A percentile compares a stretch with the other conserved stretches of the same genome.
These are phyloP conservation scores for Anthostomella pinea DNA, from an alignment of 2,329 filamentous ascomycete genomes.

Conservation along the genomic window DNA sequence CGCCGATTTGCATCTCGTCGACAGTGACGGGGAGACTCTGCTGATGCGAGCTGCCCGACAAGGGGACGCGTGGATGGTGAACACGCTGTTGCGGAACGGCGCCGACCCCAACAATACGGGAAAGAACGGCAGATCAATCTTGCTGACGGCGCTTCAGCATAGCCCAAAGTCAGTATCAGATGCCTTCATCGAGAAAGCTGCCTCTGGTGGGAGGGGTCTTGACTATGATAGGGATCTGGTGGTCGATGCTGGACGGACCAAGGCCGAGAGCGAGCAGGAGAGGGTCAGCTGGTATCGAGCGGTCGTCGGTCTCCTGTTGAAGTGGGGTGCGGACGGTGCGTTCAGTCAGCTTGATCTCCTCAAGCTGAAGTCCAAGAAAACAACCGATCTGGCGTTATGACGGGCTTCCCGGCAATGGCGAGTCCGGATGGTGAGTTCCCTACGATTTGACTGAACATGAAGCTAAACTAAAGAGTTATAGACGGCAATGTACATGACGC, in stretches of 20 bases:
- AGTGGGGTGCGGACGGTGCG: conserved; percentile 2
- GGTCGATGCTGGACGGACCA: background rate
- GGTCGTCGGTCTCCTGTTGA: background rate
- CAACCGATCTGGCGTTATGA: no score
- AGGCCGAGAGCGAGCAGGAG: background rate
- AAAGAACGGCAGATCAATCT: background rate
- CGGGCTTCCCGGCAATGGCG: no score
- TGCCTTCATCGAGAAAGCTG: background rate
- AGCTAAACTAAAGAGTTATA: no score
- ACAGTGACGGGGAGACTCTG: background rate
- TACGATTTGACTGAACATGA: no score
- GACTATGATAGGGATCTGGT: conserved; percentile 3
- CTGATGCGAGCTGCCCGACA: background rate
- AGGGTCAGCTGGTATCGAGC: background rate
- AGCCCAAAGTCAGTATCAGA: background rate
- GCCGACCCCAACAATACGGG: background rate
- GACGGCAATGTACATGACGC: no score
- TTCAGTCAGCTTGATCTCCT: conserved; percentile 1
- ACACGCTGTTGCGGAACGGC: background rate
- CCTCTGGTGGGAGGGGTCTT: background rate
- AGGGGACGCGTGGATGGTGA: background rate
- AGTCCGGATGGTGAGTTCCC: no score
- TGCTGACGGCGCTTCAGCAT: background rate
- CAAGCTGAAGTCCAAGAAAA: conserved; percentile 1
- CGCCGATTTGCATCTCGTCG: background rate